phyloP scores from a whole-genome alignment of 2,329 filamentous ascomycete species.

The Septoria petroselini region DNA sequence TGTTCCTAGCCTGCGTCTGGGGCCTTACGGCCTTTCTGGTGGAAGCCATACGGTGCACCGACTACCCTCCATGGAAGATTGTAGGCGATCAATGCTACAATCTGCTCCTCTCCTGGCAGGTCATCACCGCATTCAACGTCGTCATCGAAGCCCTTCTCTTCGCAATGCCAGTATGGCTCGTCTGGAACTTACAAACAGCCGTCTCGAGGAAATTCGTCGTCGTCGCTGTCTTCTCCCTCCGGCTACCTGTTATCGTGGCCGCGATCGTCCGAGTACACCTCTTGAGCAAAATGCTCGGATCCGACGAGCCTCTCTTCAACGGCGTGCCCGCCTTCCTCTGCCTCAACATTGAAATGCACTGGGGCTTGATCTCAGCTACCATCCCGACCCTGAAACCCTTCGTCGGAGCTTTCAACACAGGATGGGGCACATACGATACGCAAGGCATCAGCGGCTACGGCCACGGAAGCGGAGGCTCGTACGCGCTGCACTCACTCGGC shows the following conservation, averaged over 20 bases:
- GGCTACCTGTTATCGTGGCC: slow-evolving; percentile 23
- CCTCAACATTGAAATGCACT: slow-evolving; percentile 30
- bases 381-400: slow-evolving; percentile 30
- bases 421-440: slow-evolving; percentile 27
- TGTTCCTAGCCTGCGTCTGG: slow-evolving; percentile 22
- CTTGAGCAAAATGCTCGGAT: slow-evolving; percentile 15
- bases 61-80: slow-evolving; percentile 20
- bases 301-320: slow-evolving; percentile 20
- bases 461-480: slow-evolving; percentile 19
- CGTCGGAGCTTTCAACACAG: slow-evolving; percentile 29
- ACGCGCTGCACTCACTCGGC: slow-evolving; percentile 21
- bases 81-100: slow-evolving; percentile 23
- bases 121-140: slow-evolving; percentile 27
- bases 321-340: slow-evolving; percentile 27
- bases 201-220: slow-evolving; percentile 24
- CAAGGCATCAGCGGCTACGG: slow-evolving; percentile 24
- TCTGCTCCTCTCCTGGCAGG: slow-evolving; percentile 22
- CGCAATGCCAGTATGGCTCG: slow-evolving; percentile 28
- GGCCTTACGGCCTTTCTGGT: slow-evolving; percentile 23
- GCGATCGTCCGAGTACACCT: slow-evolving; percentile 23
- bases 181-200: slow-evolving; percentile 26
- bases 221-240: slow-evolving; percentile 26
- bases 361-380: slow-evolving; percentile 28
- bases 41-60: slow-evolving; percentile 21
- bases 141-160: slow-evolving; percentile 26